These are phyloP conservation scores for Ustulina deusta DNA, from an alignment of 2,329 filamentous ascomycete species.

Conservation along the genomic window DNA sequence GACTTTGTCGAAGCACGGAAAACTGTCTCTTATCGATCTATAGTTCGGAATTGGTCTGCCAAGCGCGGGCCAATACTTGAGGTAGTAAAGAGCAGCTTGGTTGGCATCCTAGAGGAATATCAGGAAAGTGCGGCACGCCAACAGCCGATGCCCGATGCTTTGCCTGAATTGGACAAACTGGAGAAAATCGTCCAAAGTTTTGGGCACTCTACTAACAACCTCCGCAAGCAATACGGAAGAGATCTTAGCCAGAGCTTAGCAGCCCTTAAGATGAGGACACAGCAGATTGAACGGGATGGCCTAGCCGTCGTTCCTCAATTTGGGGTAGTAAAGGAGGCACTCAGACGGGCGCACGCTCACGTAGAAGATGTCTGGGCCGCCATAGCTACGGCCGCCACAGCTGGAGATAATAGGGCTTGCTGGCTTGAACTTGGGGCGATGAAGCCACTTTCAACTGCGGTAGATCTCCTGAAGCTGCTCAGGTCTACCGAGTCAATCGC, in stretches of 20 bases:
- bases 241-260: constrained; percentile 42
- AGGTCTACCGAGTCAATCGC: constrained; percentile 48
- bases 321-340: neutral
- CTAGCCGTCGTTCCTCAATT: neutral
- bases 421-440: constrained; percentile 60
- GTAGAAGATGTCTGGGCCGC: neutral
- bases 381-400: constrained; percentile 30
- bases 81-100: too few species aligned
- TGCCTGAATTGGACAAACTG: too few species aligned
- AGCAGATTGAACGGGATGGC: neutral
- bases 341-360: neutral
- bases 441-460: constrained; percentile 59
- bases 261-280: constrained; percentile 24
- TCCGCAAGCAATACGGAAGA: constrained; percentile 55
- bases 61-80: too few species aligned
- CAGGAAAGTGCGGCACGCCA: too few species aligned
- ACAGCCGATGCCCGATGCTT: too few species aligned
- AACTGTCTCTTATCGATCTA: too few species aligned
- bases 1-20: too few species aligned
- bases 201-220: too few species aligned
- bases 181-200: too few species aligned
- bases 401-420: constrained; percentile 38
- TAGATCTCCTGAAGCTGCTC: constrained; percentile 61
- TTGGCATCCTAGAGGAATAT: too few species aligned
- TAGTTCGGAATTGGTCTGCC: too few species aligned